Evolutionary conservation across 2,329 filamentous ascomycete genomes (phyloP).

Genomic region (Cadophora gregata): DNA sequence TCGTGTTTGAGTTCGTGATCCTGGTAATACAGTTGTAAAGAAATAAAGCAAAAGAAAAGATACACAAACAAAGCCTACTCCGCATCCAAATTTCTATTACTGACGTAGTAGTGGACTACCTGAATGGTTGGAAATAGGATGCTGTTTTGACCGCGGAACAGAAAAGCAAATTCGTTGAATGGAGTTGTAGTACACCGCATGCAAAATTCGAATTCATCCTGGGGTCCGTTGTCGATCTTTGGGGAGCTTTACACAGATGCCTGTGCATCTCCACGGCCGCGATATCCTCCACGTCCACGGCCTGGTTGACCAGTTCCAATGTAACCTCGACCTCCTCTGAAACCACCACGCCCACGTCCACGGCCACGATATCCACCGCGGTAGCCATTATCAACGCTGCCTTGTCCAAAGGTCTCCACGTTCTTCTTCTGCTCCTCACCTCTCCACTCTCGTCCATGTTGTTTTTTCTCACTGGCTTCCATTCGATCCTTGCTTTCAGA

Average conservation of each 20-base stretch:
- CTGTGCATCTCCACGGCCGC: conserved; percentile 40
- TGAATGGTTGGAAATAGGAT: conserved; percentile 10
- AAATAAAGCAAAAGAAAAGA: conserved; percentile 32
- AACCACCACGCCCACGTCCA: conserved; percentile 61
- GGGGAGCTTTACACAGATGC: conserved; percentile 33
- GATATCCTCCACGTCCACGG: conserved; percentile 40
- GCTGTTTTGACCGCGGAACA: conserved; percentile 27
- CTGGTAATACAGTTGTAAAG: conserved; percentile 41
- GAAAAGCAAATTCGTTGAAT: conserved; percentile 35
- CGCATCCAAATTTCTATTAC: conserved; percentile 19
- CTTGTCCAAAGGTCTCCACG: conserved; percentile 96
- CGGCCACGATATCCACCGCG: conserved; percentile 77
- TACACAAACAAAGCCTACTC: conserved; percentile 28
- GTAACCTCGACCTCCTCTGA: conserved; percentile 37
- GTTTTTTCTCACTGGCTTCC: conserved; percentile 69
- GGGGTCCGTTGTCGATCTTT: conserved; percentile 16
- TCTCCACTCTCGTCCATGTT: conserved; percentile 86
- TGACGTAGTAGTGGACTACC: conserved; percentile 9
- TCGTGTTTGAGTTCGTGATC: conserved; percentile 32
- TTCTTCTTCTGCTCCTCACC: conserved; percentile 94
- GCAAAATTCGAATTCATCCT: conserved; percentile 32
- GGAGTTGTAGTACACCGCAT: conserved; percentile 41
- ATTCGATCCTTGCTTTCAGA: conserved; percentile 90
- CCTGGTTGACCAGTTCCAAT: conserved; percentile 29
- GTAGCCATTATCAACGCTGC: conserved; percentile 84